Evolutionary conservation across 2,329 filamentous ascomycete species (phyloP), one percentile per base, ranked within the genome.

Genomic region (Calycina herbarum): DNA sequence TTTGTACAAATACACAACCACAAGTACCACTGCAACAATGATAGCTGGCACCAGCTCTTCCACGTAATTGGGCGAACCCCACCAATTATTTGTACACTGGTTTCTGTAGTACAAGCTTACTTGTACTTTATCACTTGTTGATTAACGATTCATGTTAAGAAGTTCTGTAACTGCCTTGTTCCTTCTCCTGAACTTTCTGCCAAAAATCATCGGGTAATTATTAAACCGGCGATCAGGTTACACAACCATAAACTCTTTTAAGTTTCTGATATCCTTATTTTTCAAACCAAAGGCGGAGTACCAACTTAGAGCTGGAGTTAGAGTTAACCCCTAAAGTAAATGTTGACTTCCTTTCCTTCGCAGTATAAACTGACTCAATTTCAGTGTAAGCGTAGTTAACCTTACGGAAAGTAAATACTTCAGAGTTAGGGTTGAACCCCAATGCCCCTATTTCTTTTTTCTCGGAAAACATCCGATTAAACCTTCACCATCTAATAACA

Each of bases 11-110:
- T 24, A 24, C n/a, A 48, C 45, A 48, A 48, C n/a, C 45, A 48
- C 45, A 48, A 48, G 45, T 48, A 20, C 45, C 8, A 48, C 45
- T 48, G 45, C n/a, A 48, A 48, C n/a, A 48, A n/a, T 48, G 45
- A 20, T 48, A 20, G 45, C 45, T 48, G 45, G 45, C 45, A 48
- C 45, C 45, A 20, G 11, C 45, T 48, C 45, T 48, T 48, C 45
- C 45, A 48, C 20, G 45, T 48, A 10, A 48, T 48, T 48, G 45
- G 45, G 45, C 20, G 45, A 48, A 48, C 20, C 45, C 45, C 45
- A 20, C 20, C 45, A 48, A 11, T 24, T 48, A 48, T 48, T 48
- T 48, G 45, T 48, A 20, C 45, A 6, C 20, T 24, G 1, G 8
- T 48, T 38, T 20, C n/a, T 48, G 45, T 48, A 20, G 45, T 24